Conservation (phyloP, 164 flowering plant genomes). For the Dillenia suffruticosa region DNA sequence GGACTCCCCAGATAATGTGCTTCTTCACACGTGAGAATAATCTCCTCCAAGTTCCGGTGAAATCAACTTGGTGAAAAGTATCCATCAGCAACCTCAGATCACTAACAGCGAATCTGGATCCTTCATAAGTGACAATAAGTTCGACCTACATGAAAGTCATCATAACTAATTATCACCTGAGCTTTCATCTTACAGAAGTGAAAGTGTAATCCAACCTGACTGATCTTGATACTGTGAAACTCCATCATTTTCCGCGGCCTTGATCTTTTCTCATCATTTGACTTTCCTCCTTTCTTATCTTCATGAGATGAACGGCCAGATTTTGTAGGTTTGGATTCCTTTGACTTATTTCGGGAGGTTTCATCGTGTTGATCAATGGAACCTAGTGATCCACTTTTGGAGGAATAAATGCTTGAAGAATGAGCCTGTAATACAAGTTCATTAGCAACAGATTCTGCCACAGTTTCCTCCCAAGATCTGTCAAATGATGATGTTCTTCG, state of each 20-base stretch:
- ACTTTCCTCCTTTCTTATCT: constrained; percentile 75
- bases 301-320: constrained; percentile 89
- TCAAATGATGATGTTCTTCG: constrained; percentile 95
- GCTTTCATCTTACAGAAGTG: neutral
- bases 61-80: constrained; percentile 83
- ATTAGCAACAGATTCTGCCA: constrained; percentile 91
- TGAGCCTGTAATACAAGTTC: constrained; percentile 74
- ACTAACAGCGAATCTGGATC: constrained; percentile 85
- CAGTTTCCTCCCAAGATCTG: constrained; percentile 91
- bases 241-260: constrained; percentile 87
- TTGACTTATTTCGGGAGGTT: constrained; percentile 44
- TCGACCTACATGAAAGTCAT: constrained; percentile 58
- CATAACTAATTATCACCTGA: too few species aligned
- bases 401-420: constrained; percentile 40
- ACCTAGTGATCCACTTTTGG: constrained; percentile 48
- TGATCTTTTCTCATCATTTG: constrained; percentile 74
- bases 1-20: constrained; percentile 96
- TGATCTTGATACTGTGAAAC: constrained; percentile 90
- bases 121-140: constrained; percentile 87
- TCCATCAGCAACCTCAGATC: constrained; percentile 94
- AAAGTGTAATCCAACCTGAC: constrained; percentile 59
- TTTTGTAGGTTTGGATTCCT: constrained; percentile 62
- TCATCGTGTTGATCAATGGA: constrained; percentile 72
- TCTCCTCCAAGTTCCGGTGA: constrained; percentile 95
- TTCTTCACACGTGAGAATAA: constrained; percentile 93